Base-by-base conservation (phyloP, 2,329 filamentous ascomycete genomes). In the Colletotrichum destructivum region DNA sequence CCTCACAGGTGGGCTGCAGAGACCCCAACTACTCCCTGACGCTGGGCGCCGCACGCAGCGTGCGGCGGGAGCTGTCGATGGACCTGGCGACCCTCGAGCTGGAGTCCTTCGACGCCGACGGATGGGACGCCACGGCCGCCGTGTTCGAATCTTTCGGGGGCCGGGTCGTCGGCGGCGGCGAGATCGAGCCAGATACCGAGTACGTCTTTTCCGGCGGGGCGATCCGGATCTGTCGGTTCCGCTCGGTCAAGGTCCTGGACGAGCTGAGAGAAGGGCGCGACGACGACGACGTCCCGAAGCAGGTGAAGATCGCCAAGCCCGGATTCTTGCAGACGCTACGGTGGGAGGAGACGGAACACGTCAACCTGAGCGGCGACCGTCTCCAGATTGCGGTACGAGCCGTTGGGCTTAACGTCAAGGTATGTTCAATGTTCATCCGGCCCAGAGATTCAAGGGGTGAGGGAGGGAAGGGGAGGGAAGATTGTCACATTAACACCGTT, bases 51-150 rank as follows among this genome's bases (percentile, higher is more conserved):
- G 75, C 77, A 1, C 74, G 81, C 1, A 77, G 76, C 2, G 71
- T 82, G 9, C 79, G 80, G 18, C 74, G 71, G 5, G 81, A 82
- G 73, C 62, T 77, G 18, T 66, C 65, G 0, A 62, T 79, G 3
- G 71, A 77, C 11, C 74, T 82, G 35, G 74, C 76, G 11, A 81
- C 80, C 0, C 74, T 79, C 13, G 81, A 83, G 62, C 68, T 82
- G 1, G 75, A 78, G 18, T 47, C 21, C 7, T 72, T 69, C 21
- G 60, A 69, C 46, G 11, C n/a, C 4, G 31, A 38, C n/a, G 59
- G 59, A 4, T 72, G 69, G 69, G 18, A 18, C 4, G 60, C 66
- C 11, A 31, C 56, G 7, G 9, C 12, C 8, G 23, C n/a, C 7
- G 7, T 72, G 1, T 38, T 72, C 9, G 47, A 51, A 0, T 59